Evolutionary conservation across 306 rosid genomes (phyloP), one percentile per base, ranked within the genome.

Genomic region (Fragaria iinumae): DNA sequence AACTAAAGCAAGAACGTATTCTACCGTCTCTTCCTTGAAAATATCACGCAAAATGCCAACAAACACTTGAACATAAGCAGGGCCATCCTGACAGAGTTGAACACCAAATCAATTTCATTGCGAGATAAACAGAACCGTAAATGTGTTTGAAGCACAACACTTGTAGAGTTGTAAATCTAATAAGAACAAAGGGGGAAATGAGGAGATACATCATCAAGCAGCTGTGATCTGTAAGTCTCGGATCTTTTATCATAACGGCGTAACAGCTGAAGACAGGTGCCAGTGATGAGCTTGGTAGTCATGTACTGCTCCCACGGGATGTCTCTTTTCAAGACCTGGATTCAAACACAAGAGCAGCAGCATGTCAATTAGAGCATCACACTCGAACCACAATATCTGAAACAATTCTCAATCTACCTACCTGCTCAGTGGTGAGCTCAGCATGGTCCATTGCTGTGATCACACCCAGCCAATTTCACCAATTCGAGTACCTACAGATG

Each of bases 301-400:
- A 95, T 92, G 91, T 95, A 95, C 4, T 97, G 91, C 86, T 95
- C 98, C 98, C 97, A 95, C 73, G 97, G 98, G 65, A 95, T 95
- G 84, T 95, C 98, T 81, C 96, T 90, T 50, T 80, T 88, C 80
- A 95, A 82, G 77, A 90, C 98, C 98, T 84, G 50, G 13, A 77
- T 55, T 77, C 89, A 27, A 76, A 48, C 36, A 45, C 47, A 43
- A 68, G 68, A 53, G 71, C 44, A 60, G 0, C 13, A 17, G n/a
- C 12, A 59, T 71, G 32, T 77, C 67, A 78, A 67, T 53, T 13
- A n/a, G 57, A 74, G 41, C 1, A 29, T 11, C 48, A 11, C 0
- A 44, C 3, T 44, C 48, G 8, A 16, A 27, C 11, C 41, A 48
- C 41, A 70, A 25, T 21, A 23, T 62, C 17, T 68, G 73, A 68